Base-by-base conservation (phyloP, 441 rosid genomes). In the Melastoma candidum region DNA sequence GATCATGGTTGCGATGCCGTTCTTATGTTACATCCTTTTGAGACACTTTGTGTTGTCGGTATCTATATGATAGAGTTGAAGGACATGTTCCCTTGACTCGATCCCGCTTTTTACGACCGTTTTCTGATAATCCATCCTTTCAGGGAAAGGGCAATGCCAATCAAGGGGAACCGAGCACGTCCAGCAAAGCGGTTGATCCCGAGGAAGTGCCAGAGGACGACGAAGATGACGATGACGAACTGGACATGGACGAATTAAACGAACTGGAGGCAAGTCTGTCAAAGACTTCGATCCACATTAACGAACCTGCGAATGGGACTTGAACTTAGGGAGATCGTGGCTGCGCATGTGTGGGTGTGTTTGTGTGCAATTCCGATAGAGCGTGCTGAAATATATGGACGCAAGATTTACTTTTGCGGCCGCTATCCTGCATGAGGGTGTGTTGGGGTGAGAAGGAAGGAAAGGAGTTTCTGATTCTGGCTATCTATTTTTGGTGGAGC, bases 251-350 rank as follows among this genome's bases (percentile, higher is more conserved):
- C 66, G 96, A 87, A 74, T 65, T 90, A 53, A 79, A 85, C 58
- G 98, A 90, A 60, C 75, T 85, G n/a, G 95, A 92, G 76, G 95
- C 84, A 53, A 87, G 95, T 79, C 81, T 88, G 68, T 74, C 94
- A 9, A 85, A 74, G 69, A 75, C 95, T 3, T 83, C 96, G 2
- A 75, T 87, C 56, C 76, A 87, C 69, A 80, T 81, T 63, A 64
- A 78, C 22, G 82, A 82, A 61, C 78, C 83, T 0, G 48, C 61
- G 25, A 3, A 36, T 0, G 47, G 12, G 17, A 46, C 57, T 14
- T 32, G 41, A 32, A 32, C 41, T 32, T 32, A 32, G 8, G 8
- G 41, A 32, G 41, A 1, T 6, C 36, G 36, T 6, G 7, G 2
- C 8, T 4, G 41, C 41, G 41, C 41, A 8, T 1, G 7, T 8